Base-by-base conservation (phyloP, 192 early-diverging fungal genomes). In the Radiomyces spectabilis region DNA sequence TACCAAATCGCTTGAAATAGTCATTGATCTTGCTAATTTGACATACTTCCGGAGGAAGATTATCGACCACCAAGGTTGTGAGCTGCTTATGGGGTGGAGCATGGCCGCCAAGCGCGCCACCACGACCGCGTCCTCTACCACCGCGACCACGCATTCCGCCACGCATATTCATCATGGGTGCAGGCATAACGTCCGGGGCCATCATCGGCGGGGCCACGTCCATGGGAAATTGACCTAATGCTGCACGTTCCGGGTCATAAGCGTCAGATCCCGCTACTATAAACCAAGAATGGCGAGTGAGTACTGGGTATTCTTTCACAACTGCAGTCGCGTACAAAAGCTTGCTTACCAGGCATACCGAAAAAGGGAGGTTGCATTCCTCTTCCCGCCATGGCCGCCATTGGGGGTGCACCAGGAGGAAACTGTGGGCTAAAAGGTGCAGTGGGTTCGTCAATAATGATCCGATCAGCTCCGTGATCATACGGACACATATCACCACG, bases 401-500 rank as follows among this genome's bases (percentile, higher is more conserved):
- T 70, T 31, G 53, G 48, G 10, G 65, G 57, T 26, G 62, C 66
- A 57, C 61, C 55, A 59, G 51, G 53, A 45, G 59, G 53, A 30
- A 69, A 57, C 32, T 57, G 63, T 15, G 60, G 49, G 55, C 71
- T 73, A 41, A 57, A 65, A 12, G 37, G 2, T 5, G 6, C n/a
- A 2, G 58, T 52, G 31, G 69, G 61, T 16, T 81, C 77, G 49
- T 85, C 85, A 0, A 87, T 66, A 32, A 87, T 72, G 32, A 86
- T 89, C 50, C 75, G 69, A 61, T 86, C 81, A 18, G 72, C 67
- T 4, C 83, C 80, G 54, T 92, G 90, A 66, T 88, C 86, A 59
- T 75, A 92, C 0, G 80, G 84, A 51, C 90, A 92, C 41, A 77
- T 58, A 31, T 91, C 82, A n/a, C 89, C 90, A 41, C 87, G 80